These are phyloP conservation scores for Keithomyces neogunnii DNA, from an alignment of 2,329 filamentous ascomycete genomes.

Conservation along the genomic window DNA sequence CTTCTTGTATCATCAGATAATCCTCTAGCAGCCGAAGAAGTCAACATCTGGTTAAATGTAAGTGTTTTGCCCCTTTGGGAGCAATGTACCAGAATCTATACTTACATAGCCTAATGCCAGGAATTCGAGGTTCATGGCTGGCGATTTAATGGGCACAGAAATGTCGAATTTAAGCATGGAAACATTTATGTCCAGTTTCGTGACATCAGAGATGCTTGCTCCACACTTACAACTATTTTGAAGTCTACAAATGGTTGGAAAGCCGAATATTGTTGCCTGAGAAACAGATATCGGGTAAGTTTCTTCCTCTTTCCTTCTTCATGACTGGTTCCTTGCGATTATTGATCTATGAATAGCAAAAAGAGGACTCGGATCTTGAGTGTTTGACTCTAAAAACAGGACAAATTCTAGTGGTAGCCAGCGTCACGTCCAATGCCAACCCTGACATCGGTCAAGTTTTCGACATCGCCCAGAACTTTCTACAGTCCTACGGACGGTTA, in stretches of 20 bases:
- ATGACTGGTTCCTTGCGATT: background rate
- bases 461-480: constrained; percentile 21
- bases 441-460: constrained; percentile 25
- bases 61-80: constrained; percentile 10
- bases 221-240: constrained; percentile 37
- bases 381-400: constrained; percentile 10
- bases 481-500: constrained; percentile 41
- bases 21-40: constrained; percentile 24
- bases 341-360: background rate
- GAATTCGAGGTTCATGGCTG: constrained; percentile 25
- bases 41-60: constrained; percentile 39
- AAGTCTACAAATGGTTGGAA: constrained; percentile 37
- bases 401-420: constrained; percentile 21
- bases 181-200: constrained; percentile 47
- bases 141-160: constrained; percentile 27
- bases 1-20: constrained; percentile 30
- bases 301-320: background rate
- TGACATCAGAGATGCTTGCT: constrained; percentile 52
- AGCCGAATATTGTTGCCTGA: constrained; percentile 15
- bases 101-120: constrained; percentile 18
- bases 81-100: background rate
- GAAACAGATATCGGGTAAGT: constrained; percentile 2
- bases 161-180: constrained; percentile 26
- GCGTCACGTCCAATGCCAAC: constrained; percentile 9
- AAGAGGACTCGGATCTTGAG: background rate